These are phyloP conservation scores for Aspergillus baeticus DNA, from an alignment of 495 filamentous ascomycete species.

Conservation along the genomic window DNA sequence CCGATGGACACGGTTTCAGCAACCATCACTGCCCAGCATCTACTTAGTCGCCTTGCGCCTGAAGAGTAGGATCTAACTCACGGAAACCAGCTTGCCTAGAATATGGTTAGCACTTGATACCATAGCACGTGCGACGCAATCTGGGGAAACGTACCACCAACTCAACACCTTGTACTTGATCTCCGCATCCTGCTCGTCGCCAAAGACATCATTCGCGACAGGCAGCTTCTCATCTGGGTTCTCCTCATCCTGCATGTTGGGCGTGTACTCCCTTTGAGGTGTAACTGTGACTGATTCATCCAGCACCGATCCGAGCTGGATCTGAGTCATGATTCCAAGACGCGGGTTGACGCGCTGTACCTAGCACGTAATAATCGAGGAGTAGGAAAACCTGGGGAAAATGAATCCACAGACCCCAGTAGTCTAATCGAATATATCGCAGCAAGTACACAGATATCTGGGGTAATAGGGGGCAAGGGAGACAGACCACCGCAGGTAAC, in stretches of 20 bases:
- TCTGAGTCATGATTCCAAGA: too few species aligned
- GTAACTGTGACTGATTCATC: too few species aligned
- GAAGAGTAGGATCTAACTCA: neutral
- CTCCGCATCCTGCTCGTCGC: conserved; percentile 36
- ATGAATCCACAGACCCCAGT: too few species aligned
- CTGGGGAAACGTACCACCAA: conserved; percentile 41
- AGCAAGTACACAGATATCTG: too few species aligned
- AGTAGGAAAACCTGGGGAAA: too few species aligned
- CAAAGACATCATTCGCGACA: conserved; percentile 31
- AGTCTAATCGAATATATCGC: too few species aligned
- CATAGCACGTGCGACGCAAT: neutral
- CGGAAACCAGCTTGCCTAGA: conserved; percentile 11
- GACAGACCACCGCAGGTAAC: too few species aligned
- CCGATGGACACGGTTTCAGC: conserved; percentile 73
- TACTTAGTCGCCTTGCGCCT: neutral
- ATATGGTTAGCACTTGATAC: neutral
- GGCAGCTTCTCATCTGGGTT: neutral
- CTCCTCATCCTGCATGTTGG: neutral
- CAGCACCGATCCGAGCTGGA: too few species aligned
- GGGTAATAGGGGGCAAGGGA: too few species aligned
- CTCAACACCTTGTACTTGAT: conserved; percentile 44
- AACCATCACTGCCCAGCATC: conserved; percentile 50
- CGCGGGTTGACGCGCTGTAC: too few species aligned
- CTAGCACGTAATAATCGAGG: too few species aligned
- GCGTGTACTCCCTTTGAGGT: too few species aligned